phyloP scores from a whole-genome alignment of 345 rosid species.

The Sonneratia caseolaris region DNA sequence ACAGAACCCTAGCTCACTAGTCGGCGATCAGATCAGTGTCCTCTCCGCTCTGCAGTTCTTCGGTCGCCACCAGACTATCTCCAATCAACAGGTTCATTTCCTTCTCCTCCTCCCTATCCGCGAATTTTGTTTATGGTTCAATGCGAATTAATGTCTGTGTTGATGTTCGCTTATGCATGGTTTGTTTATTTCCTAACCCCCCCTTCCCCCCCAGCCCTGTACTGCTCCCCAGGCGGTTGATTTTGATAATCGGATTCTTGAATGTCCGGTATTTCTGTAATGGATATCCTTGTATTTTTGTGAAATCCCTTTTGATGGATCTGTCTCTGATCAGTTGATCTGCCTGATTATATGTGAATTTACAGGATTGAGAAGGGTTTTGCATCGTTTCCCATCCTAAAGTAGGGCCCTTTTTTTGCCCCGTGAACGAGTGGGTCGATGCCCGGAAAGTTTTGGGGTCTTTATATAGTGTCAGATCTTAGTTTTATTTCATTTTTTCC shows the following conservation, averaged over 20 bases:
- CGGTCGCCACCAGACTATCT: background rate
- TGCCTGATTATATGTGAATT: background rate
- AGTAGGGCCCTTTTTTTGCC: background rate
- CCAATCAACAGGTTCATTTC: background rate
- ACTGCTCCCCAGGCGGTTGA: background rate
- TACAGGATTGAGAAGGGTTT: background rate
- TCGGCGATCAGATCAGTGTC: background rate
- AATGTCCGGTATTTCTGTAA: background rate
- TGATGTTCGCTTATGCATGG: background rate
- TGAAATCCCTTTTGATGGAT: background rate
- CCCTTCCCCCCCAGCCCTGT: no score
- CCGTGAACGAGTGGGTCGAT: no score
- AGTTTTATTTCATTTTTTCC: background rate
- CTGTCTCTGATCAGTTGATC: background rate
- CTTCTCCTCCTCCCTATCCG: background rate
- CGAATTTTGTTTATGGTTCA: background rate
- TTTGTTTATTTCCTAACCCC: no score
- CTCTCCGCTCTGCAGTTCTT: slow-evolving; percentile 10
- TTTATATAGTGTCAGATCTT: background rate
- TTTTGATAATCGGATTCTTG: background rate
- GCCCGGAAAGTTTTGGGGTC: background rate
- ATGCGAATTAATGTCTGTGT: background rate
- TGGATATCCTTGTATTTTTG: background rate
- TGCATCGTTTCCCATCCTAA: background rate
- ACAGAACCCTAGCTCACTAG: slow-evolving; percentile 23